These are phyloP conservation scores for Podospora didyma DNA, from an alignment of 495 filamentous ascomycete species.

Conservation along the genomic window DNA sequence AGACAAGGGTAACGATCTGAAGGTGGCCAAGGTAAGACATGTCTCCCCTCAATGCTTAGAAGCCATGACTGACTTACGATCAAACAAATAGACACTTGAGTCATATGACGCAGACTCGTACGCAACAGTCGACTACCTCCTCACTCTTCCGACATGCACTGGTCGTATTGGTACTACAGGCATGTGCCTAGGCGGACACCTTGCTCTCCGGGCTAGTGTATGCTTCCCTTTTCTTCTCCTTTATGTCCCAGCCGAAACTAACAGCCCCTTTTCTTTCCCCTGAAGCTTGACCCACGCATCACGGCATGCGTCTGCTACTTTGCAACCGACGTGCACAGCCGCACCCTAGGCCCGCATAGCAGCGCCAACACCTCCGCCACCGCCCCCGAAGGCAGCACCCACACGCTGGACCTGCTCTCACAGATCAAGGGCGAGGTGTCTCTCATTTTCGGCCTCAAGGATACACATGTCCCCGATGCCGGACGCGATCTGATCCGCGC, in stretches of 20 bases:
- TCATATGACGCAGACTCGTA: slow-evolving; percentile 87
- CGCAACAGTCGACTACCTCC: slow-evolving; percentile 68
- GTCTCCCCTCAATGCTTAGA: too few species aligned
- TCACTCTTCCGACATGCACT: slow-evolving; percentile 74
- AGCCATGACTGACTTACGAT: not conserved
- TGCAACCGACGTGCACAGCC: slow-evolving; percentile 83
- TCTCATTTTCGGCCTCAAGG: slow-evolving; percentile 89
- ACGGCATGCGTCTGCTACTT: slow-evolving; percentile 82
- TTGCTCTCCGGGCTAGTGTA: slow-evolving; percentile 75
- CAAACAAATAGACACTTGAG: slow-evolving; percentile 57
- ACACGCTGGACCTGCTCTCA: slow-evolving; percentile 41
- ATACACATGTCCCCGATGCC: slow-evolving; percentile 83
- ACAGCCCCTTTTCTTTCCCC: not conserved
- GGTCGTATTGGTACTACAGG: slow-evolving; percentile 83
- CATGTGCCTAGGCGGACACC: slow-evolving; percentile 94
- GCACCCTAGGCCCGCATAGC: slow-evolving; percentile 58
- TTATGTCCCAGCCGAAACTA: not conserved
- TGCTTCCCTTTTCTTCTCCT: not conserved
- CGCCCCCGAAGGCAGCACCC: slow-evolving; percentile 26
- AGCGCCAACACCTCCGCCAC: slow-evolving; percentile 27
- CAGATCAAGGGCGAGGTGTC: slow-evolving; percentile 77
- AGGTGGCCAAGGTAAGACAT: slow-evolving; percentile 68
- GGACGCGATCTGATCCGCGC: slow-evolving; percentile 84
- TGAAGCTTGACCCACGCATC: slow-evolving; percentile 64
- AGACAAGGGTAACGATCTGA: slow-evolving; percentile 81